Conservation (phyloP, 2,329 filamentous ascomycete genomes). For the Lachnellula arida region DNA sequence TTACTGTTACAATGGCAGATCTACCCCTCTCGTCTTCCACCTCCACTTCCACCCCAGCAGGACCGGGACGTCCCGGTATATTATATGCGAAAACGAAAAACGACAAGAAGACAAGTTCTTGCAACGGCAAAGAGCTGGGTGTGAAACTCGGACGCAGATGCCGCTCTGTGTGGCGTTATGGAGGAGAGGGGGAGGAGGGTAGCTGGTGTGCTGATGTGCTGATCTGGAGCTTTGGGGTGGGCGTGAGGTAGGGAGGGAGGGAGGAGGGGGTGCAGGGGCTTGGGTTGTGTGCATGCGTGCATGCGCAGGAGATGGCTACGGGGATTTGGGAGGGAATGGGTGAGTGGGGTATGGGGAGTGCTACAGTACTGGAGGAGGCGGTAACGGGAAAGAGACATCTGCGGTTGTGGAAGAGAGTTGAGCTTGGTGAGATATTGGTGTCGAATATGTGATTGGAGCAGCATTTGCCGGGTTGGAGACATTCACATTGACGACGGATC, state of each 20-base stretch:
- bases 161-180: conserved; percentile 58
- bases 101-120: conserved; percentile 41
- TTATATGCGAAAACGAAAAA: conserved; percentile 1
- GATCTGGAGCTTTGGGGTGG: conserved; percentile 66
- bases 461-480: too few species aligned
- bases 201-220: conserved; percentile 48
- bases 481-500: too few species aligned
- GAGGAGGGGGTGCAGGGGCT: conserved; percentile 61
- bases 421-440: too few species aligned
- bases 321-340: conserved; percentile 65
- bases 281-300: conserved; percentile 73
- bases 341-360: conserved; percentile 72
- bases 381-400: conserved; percentile 80
- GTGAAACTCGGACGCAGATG: conserved; percentile 66
- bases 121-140: conserved; percentile 67
- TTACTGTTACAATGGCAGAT: too few species aligned
- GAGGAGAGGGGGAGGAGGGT: conserved; percentile 60
- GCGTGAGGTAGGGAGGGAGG: conserved; percentile 44
- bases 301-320: conserved; percentile 67
- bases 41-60: background rate
- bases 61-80: conserved; percentile 6
- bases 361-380: conserved; percentile 55
- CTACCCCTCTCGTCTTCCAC: background rate
- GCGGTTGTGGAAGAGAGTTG: conserved; percentile 66
- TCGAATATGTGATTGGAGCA: too few species aligned